phyloP scores from a whole-genome alignment of 495 filamentous ascomycete genomes.

The Geopyxis carbonaria region DNA sequence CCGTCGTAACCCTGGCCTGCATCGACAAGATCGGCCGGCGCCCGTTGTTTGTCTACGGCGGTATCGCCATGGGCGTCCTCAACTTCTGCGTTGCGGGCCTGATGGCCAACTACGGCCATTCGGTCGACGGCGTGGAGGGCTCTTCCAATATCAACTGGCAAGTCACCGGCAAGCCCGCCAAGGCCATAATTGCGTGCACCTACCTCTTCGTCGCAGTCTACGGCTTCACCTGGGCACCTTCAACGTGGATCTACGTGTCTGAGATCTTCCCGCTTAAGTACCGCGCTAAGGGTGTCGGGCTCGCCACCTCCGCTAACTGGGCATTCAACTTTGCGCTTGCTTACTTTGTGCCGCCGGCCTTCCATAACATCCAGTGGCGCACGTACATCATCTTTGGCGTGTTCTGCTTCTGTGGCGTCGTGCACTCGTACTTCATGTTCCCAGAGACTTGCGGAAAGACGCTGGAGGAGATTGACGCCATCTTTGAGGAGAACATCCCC shows the following conservation, averaged over 20 bases:
- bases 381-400: constrained; percentile 60
- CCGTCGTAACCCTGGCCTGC: constrained; percentile 36
- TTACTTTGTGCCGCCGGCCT: constrained; percentile 61
- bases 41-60: constrained; percentile 49
- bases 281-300: constrained; percentile 53
- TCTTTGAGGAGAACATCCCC: constrained; percentile 40
- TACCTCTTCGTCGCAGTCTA: constrained; percentile 67
- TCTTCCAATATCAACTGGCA: constrained; percentile 45
- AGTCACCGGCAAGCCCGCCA: constrained; percentile 42
- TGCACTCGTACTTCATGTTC: constrained; percentile 68
- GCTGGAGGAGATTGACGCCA: constrained; percentile 54
- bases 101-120: constrained; percentile 26
- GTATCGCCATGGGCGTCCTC: constrained; percentile 51
- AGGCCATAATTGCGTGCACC: constrained; percentile 57
- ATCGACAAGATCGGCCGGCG: constrained; percentile 47
- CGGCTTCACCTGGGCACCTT: constrained; percentile 44
- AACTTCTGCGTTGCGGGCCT: constrained; percentile 49
- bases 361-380: constrained; percentile 56
- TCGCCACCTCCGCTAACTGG: constrained; percentile 58
- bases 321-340: constrained; percentile 56
- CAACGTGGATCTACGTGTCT: constrained; percentile 29
- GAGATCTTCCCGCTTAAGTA: constrained; percentile 59
- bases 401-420: constrained; percentile 52
- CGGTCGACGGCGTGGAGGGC: constrained; percentile 41
- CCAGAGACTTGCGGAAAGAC: constrained; percentile 72